A percentile compares a stretch with the other conserved stretches of the same genome.
phyloP scores from a whole-genome alignment of 2,329 filamentous ascomycete genomes.

The Aspergillus quadrilineatus region DNA sequence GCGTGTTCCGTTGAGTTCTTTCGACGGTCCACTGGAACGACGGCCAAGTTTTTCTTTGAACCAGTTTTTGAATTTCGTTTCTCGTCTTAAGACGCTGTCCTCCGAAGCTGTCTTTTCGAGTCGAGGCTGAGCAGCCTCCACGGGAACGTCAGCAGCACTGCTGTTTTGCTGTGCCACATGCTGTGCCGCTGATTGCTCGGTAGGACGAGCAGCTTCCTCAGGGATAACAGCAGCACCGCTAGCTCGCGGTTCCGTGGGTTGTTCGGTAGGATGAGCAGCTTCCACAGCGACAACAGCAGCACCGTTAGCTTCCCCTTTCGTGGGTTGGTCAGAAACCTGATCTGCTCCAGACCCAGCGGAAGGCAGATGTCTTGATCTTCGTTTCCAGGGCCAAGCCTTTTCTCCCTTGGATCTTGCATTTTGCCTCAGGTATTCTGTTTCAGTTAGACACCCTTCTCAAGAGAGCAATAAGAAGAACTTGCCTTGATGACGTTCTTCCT shows the following conservation, averaged over 20 bases:
- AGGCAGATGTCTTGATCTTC: conserved; percentile 26
- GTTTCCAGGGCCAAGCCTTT: conserved; percentile 29
- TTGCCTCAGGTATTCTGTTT: conserved; percentile 20
- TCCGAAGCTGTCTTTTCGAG: conserved; percentile 12
- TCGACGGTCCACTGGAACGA: conserved; percentile 26
- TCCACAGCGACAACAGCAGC: too few species aligned
- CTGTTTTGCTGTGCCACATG: not conserved
- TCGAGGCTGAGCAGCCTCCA: conserved; percentile 1
- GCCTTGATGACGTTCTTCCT: conserved; percentile 32
- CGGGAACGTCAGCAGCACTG: not conserved
- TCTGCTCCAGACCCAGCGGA: conserved; percentile 16
- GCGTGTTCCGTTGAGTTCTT: conserved; percentile 4
- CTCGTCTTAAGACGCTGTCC: conserved; percentile 15
- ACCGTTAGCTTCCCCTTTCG: too few species aligned
- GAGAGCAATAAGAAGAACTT: not conserved
- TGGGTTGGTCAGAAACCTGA: not conserved
- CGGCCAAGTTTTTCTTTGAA: conserved; percentile 32
- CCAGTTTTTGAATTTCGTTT: conserved; percentile 38
- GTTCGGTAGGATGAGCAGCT: too few species aligned
- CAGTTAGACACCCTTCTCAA: not conserved
- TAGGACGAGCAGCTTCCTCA: not conserved
- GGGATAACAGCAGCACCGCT: too few species aligned
- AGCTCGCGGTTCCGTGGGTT: too few species aligned
- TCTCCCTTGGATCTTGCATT: conserved; percentile 25
- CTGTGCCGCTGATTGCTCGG: not conserved